Conservation (phyloP, 2,329 filamentous ascomycete species). For the Nothophaeocryptopus gaeumannii region DNA sequence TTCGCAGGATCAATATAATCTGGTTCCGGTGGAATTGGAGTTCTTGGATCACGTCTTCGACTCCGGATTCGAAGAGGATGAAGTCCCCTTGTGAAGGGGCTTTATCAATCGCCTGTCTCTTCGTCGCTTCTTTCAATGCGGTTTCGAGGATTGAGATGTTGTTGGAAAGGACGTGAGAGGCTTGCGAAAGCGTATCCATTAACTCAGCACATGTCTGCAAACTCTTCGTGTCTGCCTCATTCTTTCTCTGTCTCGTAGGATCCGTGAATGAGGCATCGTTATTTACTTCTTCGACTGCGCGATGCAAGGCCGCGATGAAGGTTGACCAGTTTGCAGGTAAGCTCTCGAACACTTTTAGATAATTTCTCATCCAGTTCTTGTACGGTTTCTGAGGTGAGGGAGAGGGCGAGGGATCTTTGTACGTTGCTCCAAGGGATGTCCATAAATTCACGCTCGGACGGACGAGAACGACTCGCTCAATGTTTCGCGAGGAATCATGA, state of each 20-base stretch:
- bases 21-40: conserved; percentile 12
- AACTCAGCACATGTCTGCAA: conserved; percentile 7
- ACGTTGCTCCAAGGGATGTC: neutral
- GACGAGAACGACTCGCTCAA: conserved; percentile 4
- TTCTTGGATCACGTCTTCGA: conserved; percentile 2
- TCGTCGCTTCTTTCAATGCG: neutral
- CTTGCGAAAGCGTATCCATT: conserved; percentile 9
- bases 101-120: neutral
- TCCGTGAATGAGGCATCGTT: conserved; percentile 8
- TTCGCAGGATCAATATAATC: conserved; percentile 9
- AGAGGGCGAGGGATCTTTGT: neutral
- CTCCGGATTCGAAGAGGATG: neutral
- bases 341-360: conserved; percentile 4
- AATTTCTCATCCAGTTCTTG: conserved; percentile 1
- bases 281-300: conserved; percentile 7
- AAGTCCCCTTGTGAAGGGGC: neutral
- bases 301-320: conserved; percentile 9
- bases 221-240: conserved; percentile 7
- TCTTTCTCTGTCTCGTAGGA: conserved; percentile 2
- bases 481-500: neutral
- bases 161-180: conserved; percentile 10
- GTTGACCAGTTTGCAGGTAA: conserved; percentile 5
- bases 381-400: neutral
- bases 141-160: conserved; percentile 7
- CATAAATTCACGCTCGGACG: conserved; percentile 3